A percentile compares a stretch with the other conserved stretches of the same genome.
These are phyloP conservation scores for Eudorina sp. DNA, from an alignment of 139 green algal genomes.

Conservation along the genomic window DNA sequence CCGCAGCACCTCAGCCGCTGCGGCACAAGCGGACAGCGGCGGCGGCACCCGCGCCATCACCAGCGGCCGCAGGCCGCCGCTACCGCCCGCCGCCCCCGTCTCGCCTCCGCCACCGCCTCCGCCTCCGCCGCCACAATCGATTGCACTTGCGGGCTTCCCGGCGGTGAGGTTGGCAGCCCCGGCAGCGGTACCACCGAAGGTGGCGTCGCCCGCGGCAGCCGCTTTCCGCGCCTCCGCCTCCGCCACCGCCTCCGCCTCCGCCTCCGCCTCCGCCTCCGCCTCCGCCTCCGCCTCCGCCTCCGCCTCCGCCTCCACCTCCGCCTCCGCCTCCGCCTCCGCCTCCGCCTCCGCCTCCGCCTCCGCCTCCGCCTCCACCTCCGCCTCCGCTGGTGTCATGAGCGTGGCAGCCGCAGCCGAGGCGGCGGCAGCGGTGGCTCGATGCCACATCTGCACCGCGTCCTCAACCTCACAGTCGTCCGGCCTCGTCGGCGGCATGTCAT, in stretches of 20 bases:
- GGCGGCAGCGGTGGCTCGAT: neutral
- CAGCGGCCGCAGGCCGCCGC: neutral
- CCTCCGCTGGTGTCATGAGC: neutral
- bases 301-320: neutral
- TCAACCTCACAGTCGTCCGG: no score
- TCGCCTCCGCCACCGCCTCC: neutral
- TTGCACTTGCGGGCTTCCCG: no score
- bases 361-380: neutral
- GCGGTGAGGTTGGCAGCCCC: neutral
- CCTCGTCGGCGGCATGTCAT: no score
- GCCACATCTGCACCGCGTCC: no score
- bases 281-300: neutral
- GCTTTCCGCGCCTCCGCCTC: neutral
- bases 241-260: neutral
- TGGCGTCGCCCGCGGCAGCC: neutral
- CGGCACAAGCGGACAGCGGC: constrained; percentile 1
- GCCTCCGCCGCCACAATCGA: no score
- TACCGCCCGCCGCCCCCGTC: neutral
- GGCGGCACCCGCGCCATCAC: constrained; percentile 14
- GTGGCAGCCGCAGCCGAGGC: neutral
- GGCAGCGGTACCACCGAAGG: neutral
- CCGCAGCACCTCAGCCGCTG: constrained; percentile 1
- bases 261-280: neutral
- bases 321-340: neutral
- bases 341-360: no score